Evolutionary conservation across 2,329 filamentous ascomycete genomes (phyloP).

Genomic region (Neofusicoccum cordaticola): DNA sequence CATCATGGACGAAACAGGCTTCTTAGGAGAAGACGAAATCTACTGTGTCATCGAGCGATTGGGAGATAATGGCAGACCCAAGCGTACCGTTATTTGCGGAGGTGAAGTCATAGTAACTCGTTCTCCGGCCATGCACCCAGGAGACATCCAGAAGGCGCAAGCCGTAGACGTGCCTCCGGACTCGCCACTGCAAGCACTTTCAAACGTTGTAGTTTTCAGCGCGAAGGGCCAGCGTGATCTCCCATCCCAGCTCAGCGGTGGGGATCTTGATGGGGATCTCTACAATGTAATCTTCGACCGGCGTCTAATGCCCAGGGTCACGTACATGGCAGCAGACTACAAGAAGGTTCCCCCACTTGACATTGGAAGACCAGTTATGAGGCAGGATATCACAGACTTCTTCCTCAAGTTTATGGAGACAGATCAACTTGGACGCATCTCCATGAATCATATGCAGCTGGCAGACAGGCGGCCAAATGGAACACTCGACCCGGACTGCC

Average conservation of each 20-base stretch:
- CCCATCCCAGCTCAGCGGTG: conserved; percentile 74
- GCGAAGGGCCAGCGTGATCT: conserved; percentile 68
- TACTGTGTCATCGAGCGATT: conserved; percentile 59
- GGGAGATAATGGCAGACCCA: conserved; percentile 24
- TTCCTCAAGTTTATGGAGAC: conserved; percentile 61
- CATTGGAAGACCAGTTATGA: conserved; percentile 59
- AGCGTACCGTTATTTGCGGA: conserved; percentile 20
- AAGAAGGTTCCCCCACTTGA: conserved; percentile 55
- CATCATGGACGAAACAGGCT: conserved; percentile 76
- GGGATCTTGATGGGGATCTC: conserved; percentile 79
- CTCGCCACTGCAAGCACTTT: conserved; percentile 61
- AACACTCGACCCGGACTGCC: conserved; percentile 33
- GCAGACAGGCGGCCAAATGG: conserved; percentile 37
- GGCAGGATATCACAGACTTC: conserved; percentile 71
- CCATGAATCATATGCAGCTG: conserved; percentile 40
- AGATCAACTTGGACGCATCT: conserved; percentile 43
- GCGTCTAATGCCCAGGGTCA: conserved; percentile 43
- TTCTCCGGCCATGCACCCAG: conserved; percentile 78
- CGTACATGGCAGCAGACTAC: conserved; percentile 67
- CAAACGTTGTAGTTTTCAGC: conserved; percentile 78
- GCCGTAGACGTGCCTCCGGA: conserved; percentile 58
- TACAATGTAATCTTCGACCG: conserved; percentile 77
- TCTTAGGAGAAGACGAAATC: conserved; percentile 64
- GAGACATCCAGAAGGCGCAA: conserved; percentile 67
- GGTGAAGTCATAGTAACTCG: conserved; percentile 64